Evolutionary conservation across 352 stramenopile species (phyloP), one percentile per base, ranked within the genome.

Genomic region (Elongisporangium prolatum): DNA sequence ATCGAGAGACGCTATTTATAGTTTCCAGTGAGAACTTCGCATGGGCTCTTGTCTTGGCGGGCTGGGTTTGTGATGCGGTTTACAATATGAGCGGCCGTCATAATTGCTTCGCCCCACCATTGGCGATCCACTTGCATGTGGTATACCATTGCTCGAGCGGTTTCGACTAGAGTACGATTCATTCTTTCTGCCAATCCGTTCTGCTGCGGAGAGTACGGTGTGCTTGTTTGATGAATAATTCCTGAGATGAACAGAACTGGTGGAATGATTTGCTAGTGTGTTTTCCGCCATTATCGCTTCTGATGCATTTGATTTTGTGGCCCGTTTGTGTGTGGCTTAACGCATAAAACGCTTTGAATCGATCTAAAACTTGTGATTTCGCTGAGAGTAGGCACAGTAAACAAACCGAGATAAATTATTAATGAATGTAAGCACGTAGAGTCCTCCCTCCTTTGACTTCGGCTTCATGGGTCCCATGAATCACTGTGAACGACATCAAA

Each of bases 351-450:
- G 56, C 18, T 18, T 28, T 50, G n/a, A 71, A n/a, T 2, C 20
- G 11, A 2, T 64, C 21, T 10, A 61, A 10, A 14, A 60, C 60
- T 16, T 59, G 53, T 4, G 51, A 44, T 54, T 61, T 60, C 4
- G 37, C 40, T 18, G 0, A 1, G 7, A 65, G 5, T 14, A 60
- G 25, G 25, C 56, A 60, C 0, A 64, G 1, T 40, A n/a, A n/a
- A 62, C 59, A 8, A 54, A 67, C 4, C 61, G 34, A 2, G 58
- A 61, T 21, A 48, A 60, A 28, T 72, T 56, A 47, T 74, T 58
- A 16, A 69, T 65, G 22, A 69, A 71, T 0, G 52, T 64, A 0
- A 77, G 48, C 1, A 69, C 48, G 25, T 59, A 73, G 0, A 48
- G 47, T 4, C 52, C 61, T 53, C 28, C 56, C 2, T 44, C 38